Evolutionary conservation across 2,329 filamentous ascomycete species (phyloP), one percentile per base, ranked within the genome.

Genomic region (Pseudogymnoascus sp.): DNA sequence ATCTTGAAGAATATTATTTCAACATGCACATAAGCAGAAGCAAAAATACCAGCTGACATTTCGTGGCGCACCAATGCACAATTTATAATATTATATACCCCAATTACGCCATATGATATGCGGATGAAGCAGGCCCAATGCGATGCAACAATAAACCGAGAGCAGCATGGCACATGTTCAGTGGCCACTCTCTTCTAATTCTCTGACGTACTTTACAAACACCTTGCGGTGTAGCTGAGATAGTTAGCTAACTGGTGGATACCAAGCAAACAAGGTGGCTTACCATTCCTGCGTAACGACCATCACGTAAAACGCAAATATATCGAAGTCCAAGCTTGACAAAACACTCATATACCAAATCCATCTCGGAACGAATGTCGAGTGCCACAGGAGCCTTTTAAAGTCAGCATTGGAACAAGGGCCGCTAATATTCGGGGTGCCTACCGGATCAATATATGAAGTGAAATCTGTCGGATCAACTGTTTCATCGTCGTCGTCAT

Each of bases 291-390:
- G 89, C 90, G 76, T 91, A 99, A 65, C 85, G 86, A 23, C 95
- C 95, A 67, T 96, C 87, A 62, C 84, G 84, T 25, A 95, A 78
- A 4, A 97, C 92, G 73, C 95, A 97, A 59, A 99, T 88, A 75
- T 96, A 97, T 65, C 95, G 82, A 67, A 99, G 76, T 1, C 95
- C 95, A 7, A 99, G 80, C 76, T 99, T 99, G 60, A 91, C 90
- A 74, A 97, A 99, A 71, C 92, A 93, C 73, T 99, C 95, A 70
- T 96, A 97, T 3, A 97, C 95, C 40, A 99, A 78, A 72, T 97
- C 93, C 84, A 97, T 93, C 0, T 95, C 91, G 0, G 89, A 95
- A 68, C 88, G 85, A 31, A 96, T 89, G 71, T 99, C 95, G 23
- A 99, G 79, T 11, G 93, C 84, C 12, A 99, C 84, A 0, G 95